A percentile compares a stretch with the other conserved stretches of the same genome.
Evolutionary conservation across 2,329 filamentous ascomycete species (phyloP).

Genomic region (Fusarium camptoceras): DNA sequence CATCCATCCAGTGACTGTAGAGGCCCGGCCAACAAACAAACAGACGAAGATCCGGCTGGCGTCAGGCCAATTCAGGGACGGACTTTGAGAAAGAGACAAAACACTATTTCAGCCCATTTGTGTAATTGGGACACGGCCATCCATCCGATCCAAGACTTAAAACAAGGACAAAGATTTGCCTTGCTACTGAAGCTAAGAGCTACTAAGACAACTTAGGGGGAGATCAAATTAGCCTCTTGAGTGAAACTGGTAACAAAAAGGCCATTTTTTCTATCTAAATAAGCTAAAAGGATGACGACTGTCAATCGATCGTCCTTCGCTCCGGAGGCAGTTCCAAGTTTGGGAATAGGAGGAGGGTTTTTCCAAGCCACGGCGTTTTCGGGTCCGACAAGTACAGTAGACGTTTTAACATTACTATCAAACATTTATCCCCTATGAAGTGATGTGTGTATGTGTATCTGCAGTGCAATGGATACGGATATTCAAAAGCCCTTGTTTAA

Average conservation of each 20-base stretch:
- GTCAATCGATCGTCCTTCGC: constrained; percentile 9
- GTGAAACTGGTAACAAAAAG: constrained; percentile 9
- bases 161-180: not conserved
- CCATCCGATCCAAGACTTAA: not conserved
- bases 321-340: constrained; percentile 15
- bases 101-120: constrained; percentile 3
- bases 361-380: constrained; percentile 29
- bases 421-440: not conserved
- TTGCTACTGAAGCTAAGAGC: constrained; percentile 2
- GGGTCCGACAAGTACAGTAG: constrained; percentile 1
- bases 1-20: not conserved
- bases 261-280: not conserved
- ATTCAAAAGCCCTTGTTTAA: constrained; percentile 15
- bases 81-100: constrained; percentile 22
- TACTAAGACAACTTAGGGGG: not conserved
- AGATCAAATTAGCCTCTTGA: constrained; percentile 12
- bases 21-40: constrained; percentile 13
- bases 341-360: constrained; percentile 26
- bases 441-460: not conserved
- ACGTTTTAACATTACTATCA: constrained; percentile 3
- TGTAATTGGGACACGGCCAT: not conserved
- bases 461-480: not conserved
- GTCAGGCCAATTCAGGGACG: constrained; percentile 32
- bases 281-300: constrained; percentile 32
- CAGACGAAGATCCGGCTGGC: constrained; percentile 24